Evolutionary conservation across 805 yeast genomes (phyloP).

Genomic region (Starmerella roubikii): DNA sequence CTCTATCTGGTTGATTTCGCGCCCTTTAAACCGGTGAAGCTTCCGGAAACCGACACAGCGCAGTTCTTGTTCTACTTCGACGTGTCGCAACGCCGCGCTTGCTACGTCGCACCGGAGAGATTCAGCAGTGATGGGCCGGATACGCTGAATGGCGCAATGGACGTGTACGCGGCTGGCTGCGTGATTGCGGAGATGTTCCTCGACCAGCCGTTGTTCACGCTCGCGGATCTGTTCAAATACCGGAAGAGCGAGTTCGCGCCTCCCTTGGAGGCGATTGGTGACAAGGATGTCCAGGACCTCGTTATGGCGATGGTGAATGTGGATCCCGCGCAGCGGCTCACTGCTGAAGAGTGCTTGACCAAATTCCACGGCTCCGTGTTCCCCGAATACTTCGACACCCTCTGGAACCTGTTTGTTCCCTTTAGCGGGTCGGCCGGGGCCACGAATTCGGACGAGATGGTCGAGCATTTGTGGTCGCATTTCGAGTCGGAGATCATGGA

Average conservation of each 20-base stretch:
- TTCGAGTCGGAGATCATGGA: slow-evolving; percentile 10
- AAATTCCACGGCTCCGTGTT: slow-evolving; percentile 40
- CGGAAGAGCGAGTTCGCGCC: slow-evolving; percentile 56
- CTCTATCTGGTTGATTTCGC: slow-evolving; percentile 71
- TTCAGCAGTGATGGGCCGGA: slow-evolving; percentile 32
- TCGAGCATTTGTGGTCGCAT: slow-evolving; percentile 34
- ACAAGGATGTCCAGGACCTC: slow-evolving; percentile 38
- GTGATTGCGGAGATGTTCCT: slow-evolving; percentile 76
- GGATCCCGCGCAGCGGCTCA: slow-evolving; percentile 46
- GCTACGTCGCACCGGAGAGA: slow-evolving; percentile 92
- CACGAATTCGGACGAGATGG: slow-evolving; percentile 40
- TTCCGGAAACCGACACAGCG: slow-evolving; percentile 90
- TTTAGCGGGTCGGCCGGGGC: slow-evolving; percentile 18
- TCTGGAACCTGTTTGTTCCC: slow-evolving; percentile 24
- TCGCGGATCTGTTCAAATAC: slow-evolving; percentile 77
- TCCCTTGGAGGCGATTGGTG: slow-evolving; percentile 46
- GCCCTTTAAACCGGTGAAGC: slow-evolving; percentile 61
- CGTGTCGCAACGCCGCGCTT: slow-evolving; percentile 69
- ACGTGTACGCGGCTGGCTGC: slow-evolving; percentile 48
- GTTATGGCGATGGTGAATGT: slow-evolving; percentile 49
- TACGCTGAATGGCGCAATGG: slow-evolving; percentile 51
- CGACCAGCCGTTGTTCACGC: slow-evolving; percentile 72
- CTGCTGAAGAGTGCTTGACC: slow-evolving; percentile 41
- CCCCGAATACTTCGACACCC: slow-evolving; percentile 53
- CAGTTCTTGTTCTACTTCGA: slow-evolving; percentile 87